phyloP scores from a whole-genome alignment of 1,284 basidiomycete species.

The Bondarzewia mesenterica region DNA sequence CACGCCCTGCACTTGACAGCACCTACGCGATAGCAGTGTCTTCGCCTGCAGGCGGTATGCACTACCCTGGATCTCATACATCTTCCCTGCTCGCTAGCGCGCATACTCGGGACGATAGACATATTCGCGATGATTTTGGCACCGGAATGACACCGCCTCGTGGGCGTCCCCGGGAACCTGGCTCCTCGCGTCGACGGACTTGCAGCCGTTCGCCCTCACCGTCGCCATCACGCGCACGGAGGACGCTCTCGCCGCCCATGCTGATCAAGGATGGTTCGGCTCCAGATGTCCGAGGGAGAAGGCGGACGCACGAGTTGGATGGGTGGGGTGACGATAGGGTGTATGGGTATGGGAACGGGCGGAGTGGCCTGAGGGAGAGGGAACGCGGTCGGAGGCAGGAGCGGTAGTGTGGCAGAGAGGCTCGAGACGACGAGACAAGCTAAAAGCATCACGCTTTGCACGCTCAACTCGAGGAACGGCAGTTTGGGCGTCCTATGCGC shows the following conservation, averaged over 20 bases:
- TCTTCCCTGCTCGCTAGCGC: conserved; percentile 13
- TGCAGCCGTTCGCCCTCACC: conserved; percentile 24
- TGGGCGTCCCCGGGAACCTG: conserved; percentile 38
- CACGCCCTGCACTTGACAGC: conserved; percentile 21
- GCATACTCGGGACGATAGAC: conserved; percentile 13
- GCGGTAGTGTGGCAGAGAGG: not conserved
- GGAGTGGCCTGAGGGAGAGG: conserved; percentile 48
- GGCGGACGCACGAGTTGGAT: conserved; percentile 33
- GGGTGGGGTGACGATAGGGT: conserved; percentile 31
- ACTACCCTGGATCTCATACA: not conserved
- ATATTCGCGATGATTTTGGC: not conserved
- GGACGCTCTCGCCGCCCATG: not conserved
- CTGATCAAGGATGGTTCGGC: conserved; percentile 20
- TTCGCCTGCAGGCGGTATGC: not conserved
- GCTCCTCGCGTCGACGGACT: conserved; percentile 20
- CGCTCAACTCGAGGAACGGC: too few relatives aligned
- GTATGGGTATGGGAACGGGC: conserved; percentile 47
- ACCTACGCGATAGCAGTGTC: conserved; percentile 16
- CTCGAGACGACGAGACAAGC: not conserved
- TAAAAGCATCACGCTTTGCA: too few relatives aligned
- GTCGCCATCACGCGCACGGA: conserved; percentile 20
- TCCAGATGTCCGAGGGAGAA: conserved; percentile 25
- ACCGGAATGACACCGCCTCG: conserved; percentile 29
- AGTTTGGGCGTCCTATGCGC: too few relatives aligned
- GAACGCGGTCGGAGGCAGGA: conserved; percentile 18